Evolutionary conservation across 352 stramenopile species (phyloP), one percentile per base, ranked within the genome.

Genomic region (Pythium vanterpoolii): DNA sequence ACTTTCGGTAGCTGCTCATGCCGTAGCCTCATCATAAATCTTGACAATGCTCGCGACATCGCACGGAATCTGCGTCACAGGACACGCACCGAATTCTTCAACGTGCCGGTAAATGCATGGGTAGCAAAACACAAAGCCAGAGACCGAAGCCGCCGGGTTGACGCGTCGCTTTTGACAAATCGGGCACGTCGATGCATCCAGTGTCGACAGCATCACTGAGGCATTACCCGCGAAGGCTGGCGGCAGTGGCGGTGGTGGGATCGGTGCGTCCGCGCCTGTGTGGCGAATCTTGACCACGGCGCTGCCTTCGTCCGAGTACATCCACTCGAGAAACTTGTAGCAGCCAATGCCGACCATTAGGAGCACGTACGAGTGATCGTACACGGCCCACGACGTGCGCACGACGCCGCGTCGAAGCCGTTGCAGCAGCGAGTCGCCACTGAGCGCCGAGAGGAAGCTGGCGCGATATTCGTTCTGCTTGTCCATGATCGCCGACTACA

Each of bases 281-380:
- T 85, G 56, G 38, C 73, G 76, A 48, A 88, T 56, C 50, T 87
- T 89, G 52, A 63, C 58, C 23, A 72, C 76, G 1, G 82, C 72
- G 10, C 69, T 71, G 16, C 81, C 83, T 54, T 91, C 83, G 47
- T 95, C 86, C 43, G 82, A 93, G 70, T 95, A 92, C 77, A 95
- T 90, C 86, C 86, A 95, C 62, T 95, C 86, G 40, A 92, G 62
- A 44, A 93, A 87, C 57, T 95, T 95, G 73, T 93, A 95, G 33
- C 76, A 72, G 1, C 83, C 83, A 60, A 95, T 86, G 39, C 82
- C 77, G 21, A 92, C 48, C 24, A 93, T 62, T 16, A 95, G 62
- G 44, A 93, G 64, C 49, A 89, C 75, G 47, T 93, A 90, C 65
- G 82, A 95, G 68, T 95, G 78, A 59, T 95, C 86, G 11, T 86